These are phyloP conservation scores for Isoetes engelmannii DNA, from an alignment of 83 land plant genomes.

Conservation along the genomic window DNA sequence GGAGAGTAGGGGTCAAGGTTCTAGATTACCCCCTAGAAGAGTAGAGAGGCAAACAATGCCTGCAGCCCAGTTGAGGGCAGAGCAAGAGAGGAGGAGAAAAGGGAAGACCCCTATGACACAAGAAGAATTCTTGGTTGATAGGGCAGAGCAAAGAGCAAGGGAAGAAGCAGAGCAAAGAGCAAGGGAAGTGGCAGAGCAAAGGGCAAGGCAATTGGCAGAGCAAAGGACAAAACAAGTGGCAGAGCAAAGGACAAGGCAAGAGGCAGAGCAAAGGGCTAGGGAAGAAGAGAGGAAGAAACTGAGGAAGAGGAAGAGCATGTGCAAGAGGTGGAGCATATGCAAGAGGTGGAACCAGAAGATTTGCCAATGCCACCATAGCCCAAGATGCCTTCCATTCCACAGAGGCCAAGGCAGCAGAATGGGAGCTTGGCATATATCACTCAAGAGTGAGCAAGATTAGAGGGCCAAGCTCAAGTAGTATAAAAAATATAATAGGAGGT, in stretches of 20 bases:
- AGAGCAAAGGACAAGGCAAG: conserved; percentile 1
- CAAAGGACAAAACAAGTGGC: background rate
- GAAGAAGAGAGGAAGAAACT: background rate
- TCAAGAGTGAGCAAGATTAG: no score
- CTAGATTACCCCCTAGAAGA: background rate
- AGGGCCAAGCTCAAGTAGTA: no score
- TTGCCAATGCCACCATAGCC: no score
- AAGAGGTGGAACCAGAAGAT: no score
- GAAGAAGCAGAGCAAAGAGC: conserved; percentile 8
- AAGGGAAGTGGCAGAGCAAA: background rate
- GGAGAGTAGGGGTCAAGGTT: background rate
- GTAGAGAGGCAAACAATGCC: background rate
- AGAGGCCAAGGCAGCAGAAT: no score
- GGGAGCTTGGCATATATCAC: no score
- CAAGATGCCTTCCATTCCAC: no score
- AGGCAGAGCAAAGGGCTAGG: background rate
- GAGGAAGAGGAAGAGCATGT: conserved; percentile 1
- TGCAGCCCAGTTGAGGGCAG: background rate
- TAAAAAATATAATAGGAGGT: no score
- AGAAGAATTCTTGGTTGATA: no score
- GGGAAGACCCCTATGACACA: no score
- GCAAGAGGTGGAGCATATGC: conserved; percentile 3
- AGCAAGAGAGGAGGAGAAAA: background rate
- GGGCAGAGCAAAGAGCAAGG: background rate
- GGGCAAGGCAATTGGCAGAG: background rate